Evolutionary conservation across 169 alveolate species (phyloP), one percentile per base, ranked within the genome.

Genomic region (Plasmodium fragile): DNA sequence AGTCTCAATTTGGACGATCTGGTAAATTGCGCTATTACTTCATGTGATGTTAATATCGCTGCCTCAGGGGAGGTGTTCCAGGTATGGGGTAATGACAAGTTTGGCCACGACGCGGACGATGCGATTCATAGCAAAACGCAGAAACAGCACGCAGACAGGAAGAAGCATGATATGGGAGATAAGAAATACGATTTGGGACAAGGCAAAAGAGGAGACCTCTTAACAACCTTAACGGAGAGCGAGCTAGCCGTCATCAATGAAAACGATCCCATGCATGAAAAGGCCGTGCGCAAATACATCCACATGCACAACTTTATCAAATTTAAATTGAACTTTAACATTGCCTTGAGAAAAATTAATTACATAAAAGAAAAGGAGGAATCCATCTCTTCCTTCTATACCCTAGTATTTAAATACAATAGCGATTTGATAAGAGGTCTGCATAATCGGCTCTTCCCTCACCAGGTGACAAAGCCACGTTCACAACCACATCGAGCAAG

Each of bases 331-430:
- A 85, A 77, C 39, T 85, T 85, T 32, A 85, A 75, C 53, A 85
- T 85, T 45, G 93, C 93, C 25, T 28, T 85, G 7, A 85, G 69
- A 32, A 85, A 85, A 73, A 85, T 85, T 73, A 85, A 72, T 7
- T 34, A 5, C 34, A 7, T 75, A 25, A 69, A 52, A 65, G 92
- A 83, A 49, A 7, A 39, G 25, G 13, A 43, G 10, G 2, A 11
- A 1, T 49, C 39, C 13, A 34, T 39, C 49, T 7, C 34, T 11
- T 85, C 93, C 16, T 85, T 85, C 70, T 85, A 85, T 30, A 13
- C 85, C 25, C 52, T 49, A 45, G 70, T 85, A 4, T 85, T 73
- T 69, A 85, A 55, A 18, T 77, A 85, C 18, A 73, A 34, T 22
- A 75, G 81, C 18, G 59, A 52, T 22, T 28, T 85, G 32, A 52